Conservation (phyloP, 192 early-diverging fungal species). For the Borealophlyctis nickersoniae region DNA sequence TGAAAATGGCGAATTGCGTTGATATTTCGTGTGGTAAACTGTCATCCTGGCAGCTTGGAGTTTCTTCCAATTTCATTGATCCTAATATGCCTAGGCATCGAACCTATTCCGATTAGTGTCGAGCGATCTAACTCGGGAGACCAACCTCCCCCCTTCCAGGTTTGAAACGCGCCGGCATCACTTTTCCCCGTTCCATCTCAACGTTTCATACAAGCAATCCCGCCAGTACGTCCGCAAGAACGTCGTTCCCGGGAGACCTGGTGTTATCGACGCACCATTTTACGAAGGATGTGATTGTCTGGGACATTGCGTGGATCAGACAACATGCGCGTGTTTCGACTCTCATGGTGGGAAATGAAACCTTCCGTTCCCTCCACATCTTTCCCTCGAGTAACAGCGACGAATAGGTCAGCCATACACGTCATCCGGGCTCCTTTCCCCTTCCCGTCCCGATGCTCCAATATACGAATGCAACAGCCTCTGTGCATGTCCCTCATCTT, state of each 20-base stretch:
- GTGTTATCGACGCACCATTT: not conserved
- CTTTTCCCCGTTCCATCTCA: no score
- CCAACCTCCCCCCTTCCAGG: no score
- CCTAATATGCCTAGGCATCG: no score
- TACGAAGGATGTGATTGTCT: constrained; percentile 16
- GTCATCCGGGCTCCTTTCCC: not conserved
- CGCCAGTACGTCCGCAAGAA: not conserved
- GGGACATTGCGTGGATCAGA: not conserved
- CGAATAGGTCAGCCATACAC: constrained; percentile 1
- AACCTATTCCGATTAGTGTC: no score
- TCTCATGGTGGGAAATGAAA: not conserved
- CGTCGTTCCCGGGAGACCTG: not conserved
- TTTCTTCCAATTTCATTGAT: no score
- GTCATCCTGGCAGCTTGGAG: no score
- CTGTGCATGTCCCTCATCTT: constrained; percentile 31
- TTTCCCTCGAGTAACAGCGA: not conserved
- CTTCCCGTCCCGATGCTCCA: constrained; percentile 1
- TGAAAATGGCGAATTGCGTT: no score
- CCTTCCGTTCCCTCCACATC: no score
- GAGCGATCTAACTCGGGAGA: no score
- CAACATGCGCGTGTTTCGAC: not conserved
- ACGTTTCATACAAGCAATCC: no score
- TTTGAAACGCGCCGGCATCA: no score
- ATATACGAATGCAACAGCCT: constrained; percentile 41
- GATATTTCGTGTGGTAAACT: no score